Base-by-base conservation (phyloP, 768 basidiomycete species). In the Rubroboletus satanas region DNA sequence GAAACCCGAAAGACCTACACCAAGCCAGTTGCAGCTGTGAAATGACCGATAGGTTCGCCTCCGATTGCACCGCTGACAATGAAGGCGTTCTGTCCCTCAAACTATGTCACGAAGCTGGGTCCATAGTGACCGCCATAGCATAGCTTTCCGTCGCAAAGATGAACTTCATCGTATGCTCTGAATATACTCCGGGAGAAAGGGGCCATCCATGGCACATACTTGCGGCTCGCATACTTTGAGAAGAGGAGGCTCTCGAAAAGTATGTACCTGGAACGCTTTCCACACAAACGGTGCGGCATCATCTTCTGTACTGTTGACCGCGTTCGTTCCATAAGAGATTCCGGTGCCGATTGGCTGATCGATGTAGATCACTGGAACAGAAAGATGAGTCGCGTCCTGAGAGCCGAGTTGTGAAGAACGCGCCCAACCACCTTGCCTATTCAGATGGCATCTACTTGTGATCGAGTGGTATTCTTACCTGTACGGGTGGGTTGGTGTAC, bases 51-150 rank as follows among this genome's bases (percentile, higher is more conserved):
- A 38, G 72, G 69, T 52, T 81, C 81, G 1, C 80, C 85, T 23
- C 75, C 41, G 7, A 85, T 57, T 4, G 60, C 52, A 7, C 80
- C 79, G 8, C 62, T 62, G 9, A 70, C 58, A 49, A 87, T 85
- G 48, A 75, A 67, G 1, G 70, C 69, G 46, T 85, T 87, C 65
- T 87, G 84, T 52, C 83, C 69, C 33, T 84, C 75, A 62, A 88
- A 86, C 62, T 77, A 85, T 5, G 80, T 80, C 31, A 83, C 83
- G 56, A 86, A 85, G 47, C 74, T 74, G 4, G 85, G 83, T 0
- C 81, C 84, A 62, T 84, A 87, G 61, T 87, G 84, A 0, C 84
- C 84, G 7, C 85, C 85, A 51, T 84, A 87, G 48, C 85, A 51
- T 84, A 87, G 48, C 82, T 83, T 63, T 87, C 84, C 6, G 84